Conservation (phyloP, 345 rosid species). For the Pugionium cornutum region DNA sequence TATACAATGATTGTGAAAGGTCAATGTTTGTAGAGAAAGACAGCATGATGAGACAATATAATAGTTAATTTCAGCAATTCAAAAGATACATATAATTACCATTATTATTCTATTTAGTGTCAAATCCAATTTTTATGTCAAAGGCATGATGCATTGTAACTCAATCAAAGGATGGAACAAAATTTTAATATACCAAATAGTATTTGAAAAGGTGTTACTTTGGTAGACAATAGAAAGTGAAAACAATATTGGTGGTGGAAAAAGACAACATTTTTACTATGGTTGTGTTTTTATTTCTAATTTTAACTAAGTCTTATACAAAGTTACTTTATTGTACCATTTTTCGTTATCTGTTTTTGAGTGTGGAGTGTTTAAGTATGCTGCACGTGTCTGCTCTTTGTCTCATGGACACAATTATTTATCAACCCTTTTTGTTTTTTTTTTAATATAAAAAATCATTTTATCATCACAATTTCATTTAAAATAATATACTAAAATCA, state of each 20-base stretch:
- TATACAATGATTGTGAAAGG: not conserved
- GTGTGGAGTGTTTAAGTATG: constrained; percentile 36
- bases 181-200: not conserved
- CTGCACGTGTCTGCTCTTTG: constrained; percentile 56
- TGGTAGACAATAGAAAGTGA: constrained; percentile 38
- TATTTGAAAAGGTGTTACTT: constrained; percentile 31
- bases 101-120: not conserved
- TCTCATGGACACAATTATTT: constrained; percentile 59
- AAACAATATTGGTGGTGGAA: constrained; percentile 32
- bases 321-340: constrained; percentile 2
- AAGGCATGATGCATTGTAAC: not conserved
- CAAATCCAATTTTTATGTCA: not conserved
- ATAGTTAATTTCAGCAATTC: not conserved
- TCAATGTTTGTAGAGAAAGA: not conserved
- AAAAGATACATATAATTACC: not conserved
- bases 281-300: constrained; percentile 26
- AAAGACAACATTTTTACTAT: constrained; percentile 33
- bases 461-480: too few relatives aligned
- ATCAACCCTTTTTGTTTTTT: constrained; percentile 11
- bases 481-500: too few relatives aligned
- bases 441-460: too few relatives aligned
- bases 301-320: not conserved
- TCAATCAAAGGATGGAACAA: too few relatives aligned
- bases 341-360: not conserved
- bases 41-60: constrained; percentile 1